Base-by-base conservation (phyloP, 768 basidiomycete genomes). In the Termitomyces sp. region DNA sequence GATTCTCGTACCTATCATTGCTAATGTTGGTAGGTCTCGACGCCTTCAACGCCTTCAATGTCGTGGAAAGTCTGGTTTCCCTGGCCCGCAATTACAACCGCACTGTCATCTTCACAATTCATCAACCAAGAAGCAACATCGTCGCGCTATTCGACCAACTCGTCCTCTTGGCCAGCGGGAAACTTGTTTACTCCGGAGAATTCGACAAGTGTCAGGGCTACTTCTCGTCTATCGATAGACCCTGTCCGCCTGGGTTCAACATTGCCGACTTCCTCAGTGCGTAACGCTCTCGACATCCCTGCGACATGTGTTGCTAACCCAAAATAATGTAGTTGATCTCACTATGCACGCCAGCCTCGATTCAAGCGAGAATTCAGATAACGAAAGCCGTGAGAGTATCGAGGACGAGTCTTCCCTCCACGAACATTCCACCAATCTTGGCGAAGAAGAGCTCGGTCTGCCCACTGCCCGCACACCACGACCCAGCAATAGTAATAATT, bases 71-170 rank as follows among this genome's bases (percentile, higher is more conserved):
- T 33, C 79, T 99, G 22, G 88, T 89, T 1, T 86, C 88, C 15
- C 80, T 98, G 22, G 93, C 95, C 4, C 76, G 84, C 27, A 83
- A 88, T 62, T 98, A 94, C 70, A 93, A 95, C 60, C 87, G 96
- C 32, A 98, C 95, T 0, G 92, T 98, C 48, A 79, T 98, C 54
- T 97, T 98, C 74, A 98, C 96, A 0, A 98, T 99, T 53, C 97
- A 99, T 64, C 97, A 98, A 68, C 97, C 96, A 13, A 86, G 96
- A 48, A 94, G 92, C 68, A 98, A 98, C 70, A 98, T 99, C 61
- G 95, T 98, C 13, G 86, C 93, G 0, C 75, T 99, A 12, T 98
- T 99, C 61, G 96, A 99, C 66, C 88, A 95, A 57, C 78, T 99
- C 29, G 70, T 98, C 3, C 75, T 98, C 3, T 78, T 99, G 16